Evolutionary conservation across 164 flowering plant species (phyloP), one percentile per base, ranked within the genome.

Genomic region (Paratinospora sagittata): DNA sequence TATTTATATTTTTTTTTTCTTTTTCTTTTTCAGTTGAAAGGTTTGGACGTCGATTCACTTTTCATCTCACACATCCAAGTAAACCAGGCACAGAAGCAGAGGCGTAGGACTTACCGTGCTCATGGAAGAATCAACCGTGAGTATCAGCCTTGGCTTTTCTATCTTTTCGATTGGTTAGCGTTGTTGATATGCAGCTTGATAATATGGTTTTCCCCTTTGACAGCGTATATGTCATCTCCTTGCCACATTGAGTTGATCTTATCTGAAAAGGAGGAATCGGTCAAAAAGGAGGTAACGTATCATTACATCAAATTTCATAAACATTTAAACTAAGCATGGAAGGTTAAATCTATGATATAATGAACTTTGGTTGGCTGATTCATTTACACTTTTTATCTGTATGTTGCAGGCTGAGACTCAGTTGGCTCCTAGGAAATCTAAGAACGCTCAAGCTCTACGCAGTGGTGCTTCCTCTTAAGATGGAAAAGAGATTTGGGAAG

Each of bases 141-240:
- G 62, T n/a, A 17, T 52, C 21, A n/a, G 10, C 23, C 23, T 52
- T 19, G 24, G 8, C 19, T 4, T 55, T 55, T 16, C 61, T n/a
- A 7, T 3, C 10, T 6, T 21, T 27, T 9, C 11, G 2, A 72
- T 16, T 47, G 41, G 14, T 66, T 26, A 24, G 30, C 23, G 12
- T 63, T n/a, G 2, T 41, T 17, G 17, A 7, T 8, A 6, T 17
- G 17, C 30, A 27, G 26, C 17, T 39, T 24, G 36, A 55, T 72
- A 10, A 49, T 52, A 11, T 10, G 16, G 6, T 21, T 68, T 12
- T 41, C 14, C 12, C 27, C 14, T 67, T 33, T 71, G 65, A 41
- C 91, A 89, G 96, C 93, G 1, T 91, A 91, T 73, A 91, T 91
- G 97, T 89, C 93, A 6, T 85, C 89, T 7, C 93, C 93, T 0